Conservation (phyloP, 1,284 basidiomycete species). For the Austroboletus novae-zelandiae region DNA sequence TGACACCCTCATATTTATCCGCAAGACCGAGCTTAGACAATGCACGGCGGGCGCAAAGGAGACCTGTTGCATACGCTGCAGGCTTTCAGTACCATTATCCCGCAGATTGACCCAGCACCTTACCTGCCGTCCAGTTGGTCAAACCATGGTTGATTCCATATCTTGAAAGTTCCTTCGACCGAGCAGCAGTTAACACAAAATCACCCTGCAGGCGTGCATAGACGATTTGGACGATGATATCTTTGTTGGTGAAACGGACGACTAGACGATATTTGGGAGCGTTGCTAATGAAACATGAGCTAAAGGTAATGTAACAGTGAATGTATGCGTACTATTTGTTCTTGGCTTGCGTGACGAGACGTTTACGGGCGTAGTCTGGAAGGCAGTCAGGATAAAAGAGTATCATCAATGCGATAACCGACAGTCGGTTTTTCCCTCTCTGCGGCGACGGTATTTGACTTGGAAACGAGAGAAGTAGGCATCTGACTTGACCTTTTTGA, state of each 20-base stretch:
- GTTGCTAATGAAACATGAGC: constrained; percentile 51
- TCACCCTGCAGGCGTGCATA: constrained; percentile 98
- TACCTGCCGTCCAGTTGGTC: constrained; percentile 97
- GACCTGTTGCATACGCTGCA: constrained; percentile 94
- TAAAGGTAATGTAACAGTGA: background rate
- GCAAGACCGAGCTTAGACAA: constrained; percentile 94
- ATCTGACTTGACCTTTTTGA: constrained; percentile 84
- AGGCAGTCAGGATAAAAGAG: constrained; percentile 12
- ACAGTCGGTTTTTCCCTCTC: constrained; percentile 99
- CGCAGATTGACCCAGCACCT: constrained; percentile 1
- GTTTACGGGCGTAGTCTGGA: constrained; percentile 94
- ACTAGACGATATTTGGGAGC: constrained; percentile 98
- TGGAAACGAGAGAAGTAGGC: constrained; percentile 99
- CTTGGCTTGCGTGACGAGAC: constrained; percentile 96
- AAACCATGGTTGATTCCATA: constrained; percentile 99
- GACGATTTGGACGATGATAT: constrained; percentile 90
- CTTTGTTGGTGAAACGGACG: constrained; percentile 95
- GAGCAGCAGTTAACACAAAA: constrained; percentile 86
- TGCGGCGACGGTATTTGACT: constrained; percentile 92
- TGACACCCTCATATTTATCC: constrained; percentile 97
- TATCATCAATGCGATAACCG: constrained; percentile 28
- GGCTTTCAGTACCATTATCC: background rate
- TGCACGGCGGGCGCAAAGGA: constrained; percentile 93
- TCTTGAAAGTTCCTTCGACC: constrained; percentile 88
- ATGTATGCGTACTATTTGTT: constrained; percentile 87